Evolutionary conservation across 108 stramenopile genomes (phyloP).

Genomic region (Craspedostauros australis): DNA sequence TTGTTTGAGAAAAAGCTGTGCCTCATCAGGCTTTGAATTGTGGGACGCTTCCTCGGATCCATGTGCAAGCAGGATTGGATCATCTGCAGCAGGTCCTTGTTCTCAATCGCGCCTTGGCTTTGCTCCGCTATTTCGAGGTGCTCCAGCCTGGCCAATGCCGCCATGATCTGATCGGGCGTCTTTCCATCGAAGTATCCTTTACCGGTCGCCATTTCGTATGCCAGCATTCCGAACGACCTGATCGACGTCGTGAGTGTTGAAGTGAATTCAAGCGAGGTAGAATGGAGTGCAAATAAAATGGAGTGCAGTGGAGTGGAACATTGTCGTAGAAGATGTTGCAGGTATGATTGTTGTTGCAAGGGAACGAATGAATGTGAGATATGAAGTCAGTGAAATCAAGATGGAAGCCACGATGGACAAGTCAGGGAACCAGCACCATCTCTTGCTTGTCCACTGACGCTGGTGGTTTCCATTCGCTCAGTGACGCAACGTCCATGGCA

Average conservation of each 20-base stretch:
- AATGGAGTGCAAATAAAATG: too few species aligned
- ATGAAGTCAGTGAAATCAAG: too few species aligned
- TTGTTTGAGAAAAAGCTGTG: too few species aligned
- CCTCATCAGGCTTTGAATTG: too few species aligned
- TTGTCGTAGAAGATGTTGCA: too few species aligned
- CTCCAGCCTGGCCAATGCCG: slow-evolving; percentile 20
- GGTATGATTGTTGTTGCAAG: not conserved
- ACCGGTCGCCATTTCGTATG: slow-evolving; percentile 77
- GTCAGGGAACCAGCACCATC: too few species aligned
- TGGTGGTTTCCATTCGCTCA: too few species aligned
- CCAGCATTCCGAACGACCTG: slow-evolving; percentile 66
- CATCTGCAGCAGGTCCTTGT: slow-evolving; percentile 52
- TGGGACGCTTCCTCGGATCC: slow-evolving; percentile 61
- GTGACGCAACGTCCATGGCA: too few species aligned
- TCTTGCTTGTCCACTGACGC: too few species aligned
- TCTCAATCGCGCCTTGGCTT: slow-evolving; percentile 13
- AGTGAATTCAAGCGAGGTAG: not conserved
- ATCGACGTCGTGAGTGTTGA: too few species aligned
- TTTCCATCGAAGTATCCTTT: slow-evolving; percentile 59
- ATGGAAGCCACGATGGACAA: too few species aligned
- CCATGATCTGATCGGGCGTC: slow-evolving; percentile 52
- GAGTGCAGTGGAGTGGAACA: too few species aligned
- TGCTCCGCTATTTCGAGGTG: slow-evolving; percentile 39
- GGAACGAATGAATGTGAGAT: slow-evolving; percentile 1
- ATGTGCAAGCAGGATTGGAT: slow-evolving; percentile 49